phyloP scores from a whole-genome alignment of 2,329 filamentous ascomycete genomes.

The Cytospora chrysosperma region DNA sequence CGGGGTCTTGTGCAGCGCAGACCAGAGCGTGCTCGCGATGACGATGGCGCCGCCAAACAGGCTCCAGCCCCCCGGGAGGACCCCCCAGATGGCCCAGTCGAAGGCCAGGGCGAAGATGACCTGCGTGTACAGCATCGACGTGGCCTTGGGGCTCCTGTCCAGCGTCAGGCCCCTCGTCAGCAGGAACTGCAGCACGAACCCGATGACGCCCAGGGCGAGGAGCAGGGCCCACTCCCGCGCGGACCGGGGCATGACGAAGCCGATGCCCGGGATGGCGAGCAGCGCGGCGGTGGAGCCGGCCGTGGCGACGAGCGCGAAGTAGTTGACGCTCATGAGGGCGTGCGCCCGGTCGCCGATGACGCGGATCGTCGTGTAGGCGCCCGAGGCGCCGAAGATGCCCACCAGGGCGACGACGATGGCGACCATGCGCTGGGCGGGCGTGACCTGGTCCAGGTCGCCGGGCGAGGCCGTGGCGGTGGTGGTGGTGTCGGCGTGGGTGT shows the following conservation, averaged over 20 bases:
- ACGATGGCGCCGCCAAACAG: conserved; percentile 41
- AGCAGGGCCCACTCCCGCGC: conserved; percentile 56
- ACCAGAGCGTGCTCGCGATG: conserved; percentile 43
- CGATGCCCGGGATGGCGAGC: conserved; percentile 42
- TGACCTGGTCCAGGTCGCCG: conserved; percentile 39
- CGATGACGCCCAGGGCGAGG: conserved; percentile 63
- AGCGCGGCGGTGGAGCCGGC: conserved; percentile 64
- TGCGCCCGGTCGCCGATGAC: conserved; percentile 74
- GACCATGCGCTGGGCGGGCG: conserved; percentile 59
- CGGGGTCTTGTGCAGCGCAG: conserved; percentile 40
- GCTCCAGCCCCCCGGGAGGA: conserved; percentile 39
- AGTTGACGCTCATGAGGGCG: conserved; percentile 74
- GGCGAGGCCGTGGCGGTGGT: background rate
- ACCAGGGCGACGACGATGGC: conserved; percentile 66
- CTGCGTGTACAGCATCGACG: conserved; percentile 34
- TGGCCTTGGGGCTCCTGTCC: conserved; percentile 52
- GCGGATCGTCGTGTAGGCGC: conserved; percentile 70
- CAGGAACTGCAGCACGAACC: conserved; percentile 77
- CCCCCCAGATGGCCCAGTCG: conserved; percentile 44
- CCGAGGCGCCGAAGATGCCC: conserved; percentile 67
- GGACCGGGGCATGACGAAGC: conserved; percentile 37
- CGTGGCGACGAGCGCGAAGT: conserved; percentile 68
- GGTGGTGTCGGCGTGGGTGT: conserved; percentile 23
- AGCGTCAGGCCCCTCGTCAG: conserved; percentile 71
- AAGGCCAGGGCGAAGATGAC: conserved; percentile 38